A percentile compares a stretch with the other conserved stretches of the same genome.
phyloP scores from a whole-genome alignment of 2,329 filamentous ascomycete species.

The Chrysosporium keratinophilum region DNA sequence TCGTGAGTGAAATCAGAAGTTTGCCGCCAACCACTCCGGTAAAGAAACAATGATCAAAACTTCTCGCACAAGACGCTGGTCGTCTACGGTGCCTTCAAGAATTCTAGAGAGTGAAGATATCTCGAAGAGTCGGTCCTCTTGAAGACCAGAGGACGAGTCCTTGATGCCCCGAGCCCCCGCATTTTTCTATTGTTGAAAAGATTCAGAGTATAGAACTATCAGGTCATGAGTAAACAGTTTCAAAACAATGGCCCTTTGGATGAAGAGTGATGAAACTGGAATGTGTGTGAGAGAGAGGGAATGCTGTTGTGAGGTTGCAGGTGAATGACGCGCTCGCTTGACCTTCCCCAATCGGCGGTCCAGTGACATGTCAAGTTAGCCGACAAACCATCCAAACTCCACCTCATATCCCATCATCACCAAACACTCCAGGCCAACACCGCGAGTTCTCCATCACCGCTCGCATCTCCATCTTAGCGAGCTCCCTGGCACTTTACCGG shows the following conservation, averaged over 20 bases:
- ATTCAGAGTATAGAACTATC: too few species aligned
- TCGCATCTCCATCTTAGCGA: slow-evolving; percentile 9
- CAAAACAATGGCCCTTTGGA: background rate
- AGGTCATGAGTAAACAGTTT: too few species aligned
- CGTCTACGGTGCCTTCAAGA: too few species aligned
- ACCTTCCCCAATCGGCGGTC: slow-evolving; percentile 6
- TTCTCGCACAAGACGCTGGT: too few species aligned
- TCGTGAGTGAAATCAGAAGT: too few species aligned
- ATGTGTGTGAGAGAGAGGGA: background rate
- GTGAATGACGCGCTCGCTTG: background rate
- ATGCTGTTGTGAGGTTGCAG: background rate
- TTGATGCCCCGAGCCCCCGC: too few species aligned
- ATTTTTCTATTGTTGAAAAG: too few species aligned
- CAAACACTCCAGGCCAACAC: slow-evolving; percentile 4
- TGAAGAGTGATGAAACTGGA: background rate
- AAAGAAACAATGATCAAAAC: too few species aligned
- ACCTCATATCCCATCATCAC: slow-evolving; percentile 9
- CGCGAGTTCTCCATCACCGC: background rate
- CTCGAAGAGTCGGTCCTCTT: too few species aligned
- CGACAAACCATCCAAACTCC: slow-evolving; percentile 8
- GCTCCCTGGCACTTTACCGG: background rate
- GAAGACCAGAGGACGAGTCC: too few species aligned
- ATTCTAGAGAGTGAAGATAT: too few species aligned
- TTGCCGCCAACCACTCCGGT: too few species aligned
- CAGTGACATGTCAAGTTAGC: slow-evolving; percentile 9